Conservation (phyloP, 1,284 basidiomycete genomes). For the Polyporus tsugae region DNA sequence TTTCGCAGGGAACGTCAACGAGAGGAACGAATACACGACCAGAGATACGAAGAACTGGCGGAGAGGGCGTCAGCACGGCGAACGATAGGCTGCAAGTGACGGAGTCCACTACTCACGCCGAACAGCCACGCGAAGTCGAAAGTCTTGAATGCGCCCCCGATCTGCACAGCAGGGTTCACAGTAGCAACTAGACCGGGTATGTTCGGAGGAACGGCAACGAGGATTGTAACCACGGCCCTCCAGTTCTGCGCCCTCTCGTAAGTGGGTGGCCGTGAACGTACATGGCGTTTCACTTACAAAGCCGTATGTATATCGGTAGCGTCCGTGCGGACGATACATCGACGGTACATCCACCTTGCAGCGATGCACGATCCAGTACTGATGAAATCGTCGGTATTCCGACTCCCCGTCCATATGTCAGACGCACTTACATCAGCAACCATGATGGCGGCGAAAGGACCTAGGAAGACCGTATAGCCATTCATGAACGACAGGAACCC, state of each 20-base stretch:
- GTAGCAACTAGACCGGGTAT: slow-evolving; percentile 74
- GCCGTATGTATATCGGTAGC: slow-evolving; percentile 70
- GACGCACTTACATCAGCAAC: slow-evolving; percentile 62
- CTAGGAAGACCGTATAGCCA: slow-evolving; percentile 77
- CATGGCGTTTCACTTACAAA: slow-evolving; percentile 53
- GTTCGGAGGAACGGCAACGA: slow-evolving; percentile 69
- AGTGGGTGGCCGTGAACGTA: slow-evolving; percentile 3
- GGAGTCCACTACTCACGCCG: slow-evolving; percentile 55
- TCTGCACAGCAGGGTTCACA: slow-evolving; percentile 65
- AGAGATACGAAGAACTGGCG: slow-evolving; percentile 52
- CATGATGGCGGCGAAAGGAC: slow-evolving; percentile 80
- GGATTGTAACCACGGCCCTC: slow-evolving; percentile 70
- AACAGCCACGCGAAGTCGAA: slow-evolving; percentile 78
- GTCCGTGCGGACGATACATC: slow-evolving; percentile 73
- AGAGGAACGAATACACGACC: slow-evolving; percentile 59
- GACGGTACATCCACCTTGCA: slow-evolving; percentile 73
- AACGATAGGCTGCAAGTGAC: not conserved
- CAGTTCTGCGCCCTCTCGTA: slow-evolving; percentile 63
- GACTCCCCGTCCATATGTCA: not conserved
- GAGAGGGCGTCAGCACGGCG: not conserved
- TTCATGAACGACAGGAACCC: slow-evolving; percentile 67
- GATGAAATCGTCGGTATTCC: not conserved
- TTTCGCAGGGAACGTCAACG: slow-evolving; percentile 60
- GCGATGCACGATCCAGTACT: slow-evolving; percentile 75
- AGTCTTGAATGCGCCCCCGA: slow-evolving; percentile 61